A percentile compares a stretch with the other conserved stretches of the same genome.
Conservation (phyloP, 345 rosid species). For the Eucalyptus melliodora region DNA sequence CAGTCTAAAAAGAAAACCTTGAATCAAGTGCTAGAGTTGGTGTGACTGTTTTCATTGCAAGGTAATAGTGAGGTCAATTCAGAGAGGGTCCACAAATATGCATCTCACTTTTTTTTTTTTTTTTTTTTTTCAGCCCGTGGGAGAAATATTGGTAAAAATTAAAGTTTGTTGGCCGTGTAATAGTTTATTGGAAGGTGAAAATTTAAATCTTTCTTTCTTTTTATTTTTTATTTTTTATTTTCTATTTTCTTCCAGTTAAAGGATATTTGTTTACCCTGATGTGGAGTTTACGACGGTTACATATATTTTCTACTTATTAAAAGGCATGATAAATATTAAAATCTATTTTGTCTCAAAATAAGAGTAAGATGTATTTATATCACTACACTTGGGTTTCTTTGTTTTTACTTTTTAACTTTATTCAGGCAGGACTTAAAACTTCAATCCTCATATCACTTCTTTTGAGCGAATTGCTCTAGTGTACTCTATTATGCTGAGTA, state of each 20-base stretch:
- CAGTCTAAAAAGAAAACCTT: background rate
- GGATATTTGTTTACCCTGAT: background rate
- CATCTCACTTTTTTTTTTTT: too few relatives aligned
- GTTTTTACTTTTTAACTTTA: background rate
- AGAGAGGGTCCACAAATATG: background rate
- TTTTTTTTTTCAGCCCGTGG: background rate
- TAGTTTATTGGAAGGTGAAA: background rate
- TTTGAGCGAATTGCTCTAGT: background rate
- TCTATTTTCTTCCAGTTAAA: background rate
- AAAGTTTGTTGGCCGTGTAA: background rate
- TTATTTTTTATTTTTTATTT: background rate
- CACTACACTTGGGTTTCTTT: background rate
- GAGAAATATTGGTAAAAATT: background rate
- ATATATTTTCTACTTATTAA: background rate
- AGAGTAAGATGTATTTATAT: background rate
- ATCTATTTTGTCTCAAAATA: background rate
- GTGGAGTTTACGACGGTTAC: fast-evolving
- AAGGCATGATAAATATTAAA: background rate
- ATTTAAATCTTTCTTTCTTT: background rate
- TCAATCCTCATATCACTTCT: background rate
- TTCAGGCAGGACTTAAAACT: background rate
- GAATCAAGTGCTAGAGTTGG: background rate
- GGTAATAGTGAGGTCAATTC: background rate
- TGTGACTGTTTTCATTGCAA: background rate
- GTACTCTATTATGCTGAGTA: background rate